phyloP scores from a whole-genome alignment of 1,284 basidiomycete genomes.

The Flammula alnicola region DNA sequence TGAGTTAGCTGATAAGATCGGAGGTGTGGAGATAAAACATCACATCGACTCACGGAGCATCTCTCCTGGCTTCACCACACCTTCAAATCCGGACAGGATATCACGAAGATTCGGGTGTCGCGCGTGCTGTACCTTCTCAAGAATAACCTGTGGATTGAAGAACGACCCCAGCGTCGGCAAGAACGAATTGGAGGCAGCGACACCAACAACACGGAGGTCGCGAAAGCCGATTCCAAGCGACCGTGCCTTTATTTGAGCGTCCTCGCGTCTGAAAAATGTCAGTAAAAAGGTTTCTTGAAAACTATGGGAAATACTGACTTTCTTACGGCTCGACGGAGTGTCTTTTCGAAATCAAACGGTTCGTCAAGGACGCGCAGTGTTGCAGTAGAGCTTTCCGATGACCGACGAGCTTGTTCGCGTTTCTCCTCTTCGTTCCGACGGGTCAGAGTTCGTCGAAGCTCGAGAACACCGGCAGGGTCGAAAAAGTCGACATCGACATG shows the following conservation, averaged over 20 bases:
- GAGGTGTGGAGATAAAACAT: not conserved
- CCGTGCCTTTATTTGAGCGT: slow-evolving; percentile 45
- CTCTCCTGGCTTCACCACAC: slow-evolving; percentile 55
- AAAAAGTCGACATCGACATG: slow-evolving; percentile 33
- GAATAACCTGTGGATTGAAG: slow-evolving; percentile 38
- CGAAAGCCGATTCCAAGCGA: slow-evolving; percentile 54
- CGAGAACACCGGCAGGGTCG: slow-evolving; percentile 32
- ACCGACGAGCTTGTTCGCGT: not conserved
- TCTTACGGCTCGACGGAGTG: slow-evolving; percentile 25
- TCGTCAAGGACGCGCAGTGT: slow-evolving; percentile 21
- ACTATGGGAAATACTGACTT: slow-evolving; percentile 21
- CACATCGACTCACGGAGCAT: slow-evolving; percentile 47
- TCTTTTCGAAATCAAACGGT: slow-evolving; percentile 33
- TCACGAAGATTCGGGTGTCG: slow-evolving; percentile 45
- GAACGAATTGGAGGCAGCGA: slow-evolving; percentile 44
- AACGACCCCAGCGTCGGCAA: slow-evolving; percentile 45
- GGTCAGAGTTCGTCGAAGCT: slow-evolving; percentile 30
- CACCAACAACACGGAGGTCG: slow-evolving; percentile 52
- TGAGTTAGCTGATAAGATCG: not conserved
- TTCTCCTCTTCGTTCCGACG: slow-evolving; percentile 12
- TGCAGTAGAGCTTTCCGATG: slow-evolving; percentile 11
- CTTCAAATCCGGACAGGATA: slow-evolving; percentile 51
- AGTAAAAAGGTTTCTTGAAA: not conserved
- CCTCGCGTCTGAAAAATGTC: slow-evolving; percentile 39
- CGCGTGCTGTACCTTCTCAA: slow-evolving; percentile 34